Evolutionary conservation across 441 rosid species (phyloP).

Genomic region (Corymbia calophylla): DNA sequence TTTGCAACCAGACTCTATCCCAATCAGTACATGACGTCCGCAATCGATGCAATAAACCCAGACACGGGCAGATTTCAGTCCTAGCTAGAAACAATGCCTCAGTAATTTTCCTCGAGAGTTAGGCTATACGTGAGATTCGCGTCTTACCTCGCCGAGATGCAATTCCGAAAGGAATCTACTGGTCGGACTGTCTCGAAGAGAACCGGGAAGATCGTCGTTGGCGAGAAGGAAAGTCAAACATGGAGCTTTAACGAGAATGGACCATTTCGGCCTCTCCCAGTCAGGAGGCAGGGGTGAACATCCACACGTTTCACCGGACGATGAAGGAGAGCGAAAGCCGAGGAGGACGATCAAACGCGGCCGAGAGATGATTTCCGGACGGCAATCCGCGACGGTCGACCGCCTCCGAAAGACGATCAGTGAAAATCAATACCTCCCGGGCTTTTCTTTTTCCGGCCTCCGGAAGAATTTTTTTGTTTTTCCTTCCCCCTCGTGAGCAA

Average conservation of each 20-base stretch:
- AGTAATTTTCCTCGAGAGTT: not conserved
- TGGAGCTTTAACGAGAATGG: not conserved
- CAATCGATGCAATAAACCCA: not conserved
- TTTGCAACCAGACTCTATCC: not conserved
- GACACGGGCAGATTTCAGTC: not conserved
- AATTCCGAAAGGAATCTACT: not conserved
- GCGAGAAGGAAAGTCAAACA: accelerated
- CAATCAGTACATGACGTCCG: not conserved
- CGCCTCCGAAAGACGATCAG: not conserved
- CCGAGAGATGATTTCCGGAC: not conserved
- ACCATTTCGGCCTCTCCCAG: not conserved
- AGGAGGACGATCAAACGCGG: not conserved
- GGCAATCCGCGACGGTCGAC: not conserved
- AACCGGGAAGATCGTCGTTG: not conserved
- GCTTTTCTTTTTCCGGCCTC: not conserved
- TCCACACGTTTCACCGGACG: accelerated
- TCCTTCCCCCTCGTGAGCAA: accelerated
- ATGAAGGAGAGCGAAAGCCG: not conserved
- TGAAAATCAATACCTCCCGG: not conserved
- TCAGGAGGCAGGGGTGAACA: not conserved
- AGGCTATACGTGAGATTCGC: not conserved
- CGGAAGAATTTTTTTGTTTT: not conserved
- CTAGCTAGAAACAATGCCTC: not conserved
- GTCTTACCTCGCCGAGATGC: not conserved
- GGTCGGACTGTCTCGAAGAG: not conserved